Evolutionary conservation across 345 rosid species (phyloP).

Genomic region (Nephelium lappaceum): DNA sequence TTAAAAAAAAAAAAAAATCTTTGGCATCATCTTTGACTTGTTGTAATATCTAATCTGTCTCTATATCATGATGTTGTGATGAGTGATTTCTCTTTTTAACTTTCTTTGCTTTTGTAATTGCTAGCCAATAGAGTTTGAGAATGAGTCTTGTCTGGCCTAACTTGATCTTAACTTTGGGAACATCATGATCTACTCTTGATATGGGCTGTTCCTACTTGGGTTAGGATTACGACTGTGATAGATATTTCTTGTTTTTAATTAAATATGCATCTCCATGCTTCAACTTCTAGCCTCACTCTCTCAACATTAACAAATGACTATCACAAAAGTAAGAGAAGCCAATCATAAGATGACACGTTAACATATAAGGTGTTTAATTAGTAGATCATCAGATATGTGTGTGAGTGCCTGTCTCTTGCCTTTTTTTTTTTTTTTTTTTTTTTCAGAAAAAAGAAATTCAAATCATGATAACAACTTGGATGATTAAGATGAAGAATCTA

Average conservation of each 20-base stretch:
- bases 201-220: constrained; percentile 15
- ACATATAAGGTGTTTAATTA: too few species aligned
- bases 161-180: constrained; percentile 20
- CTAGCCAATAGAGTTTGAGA: constrained; percentile 34
- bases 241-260: background rate
- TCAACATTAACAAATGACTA: too few species aligned
- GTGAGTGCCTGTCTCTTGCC: too few species aligned
- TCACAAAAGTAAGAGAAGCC: too few species aligned
- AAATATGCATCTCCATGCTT: background rate
- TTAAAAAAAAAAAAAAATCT: too few species aligned
- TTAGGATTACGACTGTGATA: constrained; percentile 1
- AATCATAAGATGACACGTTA: too few species aligned
- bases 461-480: too few species aligned
- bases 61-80: background rate
- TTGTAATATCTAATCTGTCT: constrained; percentile 32
- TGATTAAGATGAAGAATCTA: too few species aligned
- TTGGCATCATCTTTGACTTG: constrained; percentile 39
- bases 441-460: too few species aligned
- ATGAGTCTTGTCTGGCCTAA: constrained; percentile 26
- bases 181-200: constrained; percentile 31
- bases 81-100: background rate
- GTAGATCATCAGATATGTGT: too few species aligned
- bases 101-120: constrained; percentile 17
- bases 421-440: too few species aligned
- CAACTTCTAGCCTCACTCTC: background rate